Conservation (phyloP, 345 rosid genomes). For the Corchorus olitorius region DNA sequence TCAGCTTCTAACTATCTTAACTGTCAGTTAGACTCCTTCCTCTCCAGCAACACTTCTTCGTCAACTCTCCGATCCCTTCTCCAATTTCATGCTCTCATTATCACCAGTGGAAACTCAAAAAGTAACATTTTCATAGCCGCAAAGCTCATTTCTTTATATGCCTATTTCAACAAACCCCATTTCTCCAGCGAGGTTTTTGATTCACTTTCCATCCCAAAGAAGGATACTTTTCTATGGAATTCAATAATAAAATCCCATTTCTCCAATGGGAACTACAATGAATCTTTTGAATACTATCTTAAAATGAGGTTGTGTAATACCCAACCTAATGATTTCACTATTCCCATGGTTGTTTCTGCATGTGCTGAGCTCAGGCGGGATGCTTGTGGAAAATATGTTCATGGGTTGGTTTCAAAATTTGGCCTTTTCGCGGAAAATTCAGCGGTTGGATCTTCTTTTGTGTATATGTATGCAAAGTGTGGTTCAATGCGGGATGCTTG, state of each 20-base stretch:
- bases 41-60: slow-evolving; percentile 24
- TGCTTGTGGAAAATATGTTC: slow-evolving; percentile 42
- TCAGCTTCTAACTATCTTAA: slow-evolving; percentile 39
- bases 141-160: slow-evolving; percentile 60
- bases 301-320: slow-evolving; percentile 43
- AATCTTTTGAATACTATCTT: slow-evolving; percentile 43
- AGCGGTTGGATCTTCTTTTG: slow-evolving; percentile 63
- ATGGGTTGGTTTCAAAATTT: slow-evolving; percentile 51
- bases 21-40: slow-evolving; percentile 37
- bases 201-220: slow-evolving; percentile 28
- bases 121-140: slow-evolving; percentile 61
- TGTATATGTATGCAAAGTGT: slow-evolving; percentile 57
- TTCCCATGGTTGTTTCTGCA: slow-evolving; percentile 66
- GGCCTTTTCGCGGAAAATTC: slow-evolving; percentile 43
- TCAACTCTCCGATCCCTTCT: slow-evolving; percentile 37
- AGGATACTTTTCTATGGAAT: slow-evolving; percentile 70
- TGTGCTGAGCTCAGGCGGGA: slow-evolving; percentile 56
- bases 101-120: slow-evolving; percentile 51
- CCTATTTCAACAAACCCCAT: slow-evolving; percentile 36
- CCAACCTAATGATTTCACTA: slow-evolving; percentile 48
- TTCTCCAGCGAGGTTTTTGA: slow-evolving; percentile 43
- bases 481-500: slow-evolving; percentile 44
- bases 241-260: slow-evolving; percentile 66
- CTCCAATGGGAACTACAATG: slow-evolving; percentile 50
- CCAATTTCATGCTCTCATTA: slow-evolving; percentile 48